Percentiles rank a stretch among this genome's conserved stretches.
Conservation (phyloP, 202 grass and related monocot species). For the Panicum hallii region DNA sequence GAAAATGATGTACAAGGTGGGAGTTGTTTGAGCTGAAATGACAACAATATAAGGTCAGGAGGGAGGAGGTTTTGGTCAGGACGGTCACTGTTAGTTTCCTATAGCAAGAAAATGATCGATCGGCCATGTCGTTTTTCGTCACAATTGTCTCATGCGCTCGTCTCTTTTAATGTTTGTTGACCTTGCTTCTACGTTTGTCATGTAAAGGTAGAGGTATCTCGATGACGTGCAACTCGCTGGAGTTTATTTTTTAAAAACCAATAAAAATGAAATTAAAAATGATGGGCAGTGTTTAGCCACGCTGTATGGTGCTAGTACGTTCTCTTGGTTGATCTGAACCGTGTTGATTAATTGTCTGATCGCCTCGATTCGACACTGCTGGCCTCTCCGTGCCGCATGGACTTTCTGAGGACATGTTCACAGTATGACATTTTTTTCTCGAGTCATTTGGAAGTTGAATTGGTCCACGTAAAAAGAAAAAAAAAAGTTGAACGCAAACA, state of each 20-base stretch:
- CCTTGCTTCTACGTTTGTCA: constrained; percentile 4
- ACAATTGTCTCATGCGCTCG: constrained; percentile 7
- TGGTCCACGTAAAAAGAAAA: not conserved
- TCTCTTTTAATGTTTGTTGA: constrained; percentile 18
- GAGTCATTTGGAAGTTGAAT: not conserved
- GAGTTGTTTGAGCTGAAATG: not conserved
- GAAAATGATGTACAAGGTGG: not conserved
- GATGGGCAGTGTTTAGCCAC: not conserved
- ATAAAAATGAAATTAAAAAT: not conserved
- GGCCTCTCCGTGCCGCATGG: not conserved
- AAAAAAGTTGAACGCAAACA: not conserved
- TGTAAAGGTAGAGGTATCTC: not conserved
- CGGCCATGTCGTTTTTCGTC: constrained; percentile 28
- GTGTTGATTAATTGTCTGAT: not conserved
- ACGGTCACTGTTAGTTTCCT: not conserved
- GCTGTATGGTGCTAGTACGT: not conserved
- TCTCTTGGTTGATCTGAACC: not conserved
- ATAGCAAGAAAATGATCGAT: constrained; percentile 28
- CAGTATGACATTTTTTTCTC: not conserved
- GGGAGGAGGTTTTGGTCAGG: constrained; percentile 13
- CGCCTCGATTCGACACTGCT: not conserved
- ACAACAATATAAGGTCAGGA: constrained; percentile 3
- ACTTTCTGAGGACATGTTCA: not conserved
- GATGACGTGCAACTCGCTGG: not conserved
- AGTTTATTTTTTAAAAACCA: not conserved